Base-by-base conservation (phyloP, 352 stramenopile genomes). In the Pythium vanterpoolii region DNA sequence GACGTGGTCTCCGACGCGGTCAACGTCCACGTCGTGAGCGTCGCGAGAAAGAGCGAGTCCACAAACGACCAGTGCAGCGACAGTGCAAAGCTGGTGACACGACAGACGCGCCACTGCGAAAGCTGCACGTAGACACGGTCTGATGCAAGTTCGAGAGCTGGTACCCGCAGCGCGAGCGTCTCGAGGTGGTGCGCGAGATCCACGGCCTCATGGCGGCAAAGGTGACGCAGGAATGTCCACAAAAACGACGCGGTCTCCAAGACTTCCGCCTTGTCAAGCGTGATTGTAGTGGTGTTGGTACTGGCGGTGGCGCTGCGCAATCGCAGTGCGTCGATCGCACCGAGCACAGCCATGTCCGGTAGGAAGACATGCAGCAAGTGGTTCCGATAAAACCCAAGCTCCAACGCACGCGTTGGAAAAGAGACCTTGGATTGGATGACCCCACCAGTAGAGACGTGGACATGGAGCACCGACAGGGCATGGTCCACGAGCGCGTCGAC, bases 381-480 rank as follows among this genome's bases (percentile, higher is more conserved):
- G 56, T 96, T 96, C 5, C 87, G 83, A 62, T 95, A 95, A 56
- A 93, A 96, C 5, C 72, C 79, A 5, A 96, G 54, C 49, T 89
- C 78, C 2, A 96, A 65, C 31, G 86, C 77, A 30, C 78, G 74
- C 45, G 77, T 82, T 30, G 83, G 75, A 43, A 80, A 87, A 46
- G 79, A 61, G 10, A 89, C 54, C 11, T 88, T 73, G 5, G 81
- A 68, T n/a, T 57, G 30, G 13, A 90, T 53, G 26, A 90, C 74
- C n/a, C 64, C 57, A 11, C 74, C 72, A 1, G 55, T 9, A 7
- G 66, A 71, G 4, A 77, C 73, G 13, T 76, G 49, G 11, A 92
- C 66, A 23, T 87, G 72, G 18, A 95, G 54, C 9, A 93, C 69
- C 0, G 68, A 69, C 49, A 95, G 55, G 19, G 84, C 86, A 45